Percentiles rank a stretch among this genome's conserved stretches.
Evolutionary conservation across 2,329 filamentous ascomycete species (phyloP).

Genomic region (Blumeria graminis): DNA sequence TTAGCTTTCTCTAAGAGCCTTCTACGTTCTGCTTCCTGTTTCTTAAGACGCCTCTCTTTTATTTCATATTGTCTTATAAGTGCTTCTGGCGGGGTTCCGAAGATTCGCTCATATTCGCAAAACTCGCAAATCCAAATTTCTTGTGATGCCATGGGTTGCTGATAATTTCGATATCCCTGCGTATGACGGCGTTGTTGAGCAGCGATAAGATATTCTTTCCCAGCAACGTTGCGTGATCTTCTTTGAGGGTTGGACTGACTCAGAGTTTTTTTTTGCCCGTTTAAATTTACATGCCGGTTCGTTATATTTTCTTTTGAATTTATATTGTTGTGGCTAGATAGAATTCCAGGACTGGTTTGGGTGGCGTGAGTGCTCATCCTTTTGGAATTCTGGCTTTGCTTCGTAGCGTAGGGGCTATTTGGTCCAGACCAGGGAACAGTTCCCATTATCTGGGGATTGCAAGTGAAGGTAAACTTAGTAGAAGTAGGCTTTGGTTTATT

Average conservation of each 20-base stretch:
- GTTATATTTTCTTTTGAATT: conserved; percentile 9
- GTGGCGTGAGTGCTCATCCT: conserved; percentile 14
- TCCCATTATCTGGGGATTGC: conserved; percentile 67
- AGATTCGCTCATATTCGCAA: conserved; percentile 92
- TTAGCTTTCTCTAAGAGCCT: conserved; percentile 78
- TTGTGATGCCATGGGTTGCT: conserved; percentile 43
- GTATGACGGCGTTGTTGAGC: conserved; percentile 55
- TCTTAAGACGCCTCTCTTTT: conserved; percentile 68
- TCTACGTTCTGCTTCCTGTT: conserved; percentile 65
- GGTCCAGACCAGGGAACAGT: conserved; percentile 49
- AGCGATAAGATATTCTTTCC: conserved; percentile 48
- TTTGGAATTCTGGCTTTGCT: conserved; percentile 8
- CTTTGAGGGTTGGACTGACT: conserved; percentile 24
- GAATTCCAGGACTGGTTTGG: conserved; percentile 14
- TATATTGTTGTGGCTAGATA: conserved; percentile 3
- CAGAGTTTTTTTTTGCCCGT: conserved; percentile 15
- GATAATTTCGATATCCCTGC: conserved; percentile 52
- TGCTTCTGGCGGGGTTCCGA: conserved; percentile 62
- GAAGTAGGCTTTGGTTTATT: conserved; percentile 42
- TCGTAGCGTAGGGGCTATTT: conserved; percentile 6
- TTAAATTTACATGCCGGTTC: conserved; percentile 9
- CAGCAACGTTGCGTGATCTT: conserved; percentile 40
- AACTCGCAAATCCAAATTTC: conserved; percentile 95
- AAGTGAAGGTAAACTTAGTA: conserved; percentile 90
- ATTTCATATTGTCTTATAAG: conserved; percentile 83